phyloP scores from a whole-genome alignment of 345 rosid genomes.

The Aquilaria sinensis region DNA sequence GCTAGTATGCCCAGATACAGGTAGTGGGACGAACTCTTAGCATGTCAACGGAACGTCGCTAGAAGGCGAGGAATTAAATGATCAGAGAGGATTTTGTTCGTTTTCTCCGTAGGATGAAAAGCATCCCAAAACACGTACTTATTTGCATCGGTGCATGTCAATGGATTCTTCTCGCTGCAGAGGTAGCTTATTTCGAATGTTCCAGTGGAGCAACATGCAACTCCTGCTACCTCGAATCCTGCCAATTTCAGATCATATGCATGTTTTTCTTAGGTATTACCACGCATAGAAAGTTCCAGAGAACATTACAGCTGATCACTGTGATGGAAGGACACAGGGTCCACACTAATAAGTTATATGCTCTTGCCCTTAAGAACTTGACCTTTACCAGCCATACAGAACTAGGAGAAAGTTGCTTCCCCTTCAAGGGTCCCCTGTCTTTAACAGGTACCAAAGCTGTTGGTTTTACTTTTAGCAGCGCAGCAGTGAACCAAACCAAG shows the following conservation, averaged over 20 bases:
- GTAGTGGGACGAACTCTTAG: background rate
- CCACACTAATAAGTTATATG: too few species aligned
- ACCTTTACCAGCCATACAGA: too few species aligned
- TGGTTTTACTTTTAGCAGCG: too few species aligned
- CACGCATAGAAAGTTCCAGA: background rate
- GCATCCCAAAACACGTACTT: conserved; percentile 49
- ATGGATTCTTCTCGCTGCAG: conserved; percentile 25
- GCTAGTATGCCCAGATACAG: too few species aligned
- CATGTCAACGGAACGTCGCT: conserved; percentile 15
- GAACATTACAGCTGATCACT: background rate
- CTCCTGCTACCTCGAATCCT: conserved; percentile 35
- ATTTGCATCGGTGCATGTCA: conserved; percentile 46
- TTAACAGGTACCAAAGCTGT: too few species aligned
- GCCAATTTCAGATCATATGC: background rate
- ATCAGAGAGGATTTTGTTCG: conserved; percentile 22
- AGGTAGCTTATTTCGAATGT: conserved; percentile 45
- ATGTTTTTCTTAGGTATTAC: background rate
- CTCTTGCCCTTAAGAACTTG: too few species aligned
- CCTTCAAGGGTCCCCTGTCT: too few species aligned
- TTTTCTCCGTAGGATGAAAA: conserved; percentile 38
- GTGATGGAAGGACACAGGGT: too few species aligned
- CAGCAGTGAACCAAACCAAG: too few species aligned
- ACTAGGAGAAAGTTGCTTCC: too few species aligned
- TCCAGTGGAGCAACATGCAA: conserved; percentile 62
- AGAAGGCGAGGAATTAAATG: conserved; percentile 14